Percentiles rank a stretch among this genome's conserved stretches.
phyloP scores from a whole-genome alignment of 768 basidiomycete species.

The Pholiota microspora region DNA sequence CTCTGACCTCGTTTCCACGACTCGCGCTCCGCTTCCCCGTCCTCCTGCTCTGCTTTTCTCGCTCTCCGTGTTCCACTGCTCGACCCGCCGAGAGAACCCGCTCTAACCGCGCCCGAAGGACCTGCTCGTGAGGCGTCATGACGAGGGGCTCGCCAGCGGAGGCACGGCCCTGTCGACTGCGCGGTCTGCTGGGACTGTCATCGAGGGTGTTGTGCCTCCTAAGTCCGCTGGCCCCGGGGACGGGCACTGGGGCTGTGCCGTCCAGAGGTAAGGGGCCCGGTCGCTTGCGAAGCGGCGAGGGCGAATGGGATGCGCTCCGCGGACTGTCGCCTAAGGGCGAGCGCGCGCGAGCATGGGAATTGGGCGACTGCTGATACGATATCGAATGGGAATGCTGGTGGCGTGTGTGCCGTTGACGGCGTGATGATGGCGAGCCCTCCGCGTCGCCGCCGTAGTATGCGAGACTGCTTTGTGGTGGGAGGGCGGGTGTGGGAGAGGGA shows the following conservation, averaged over 20 bases:
- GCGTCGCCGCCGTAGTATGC: constrained; percentile 9
- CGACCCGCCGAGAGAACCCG: constrained; percentile 35
- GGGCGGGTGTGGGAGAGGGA: constrained; percentile 15
- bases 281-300: constrained; percentile 8
- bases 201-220: constrained; percentile 6
- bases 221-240: neutral
- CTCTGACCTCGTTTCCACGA: constrained; percentile 24
- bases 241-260: neutral
- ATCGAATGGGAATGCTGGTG: constrained; percentile 1
- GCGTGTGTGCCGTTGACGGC: neutral
- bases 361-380: neutral
- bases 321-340: neutral
- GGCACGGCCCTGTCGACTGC: neutral
- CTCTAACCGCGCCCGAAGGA: constrained; percentile 51
- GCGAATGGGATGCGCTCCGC: constrained; percentile 15
- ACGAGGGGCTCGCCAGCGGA: constrained; percentile 14
- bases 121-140: constrained; percentile 52
- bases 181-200: neutral
- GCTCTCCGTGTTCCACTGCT: constrained; percentile 8
- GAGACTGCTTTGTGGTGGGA: neutral
- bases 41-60: constrained; percentile 4
- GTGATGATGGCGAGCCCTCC: constrained; percentile 1
- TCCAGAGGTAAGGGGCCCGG: constrained; percentile 4
- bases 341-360: neutral
- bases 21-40: constrained; percentile 9